These are phyloP conservation scores for Erodium texanum DNA, from an alignment of 441 rosid species.

Conservation along the genomic window DNA sequence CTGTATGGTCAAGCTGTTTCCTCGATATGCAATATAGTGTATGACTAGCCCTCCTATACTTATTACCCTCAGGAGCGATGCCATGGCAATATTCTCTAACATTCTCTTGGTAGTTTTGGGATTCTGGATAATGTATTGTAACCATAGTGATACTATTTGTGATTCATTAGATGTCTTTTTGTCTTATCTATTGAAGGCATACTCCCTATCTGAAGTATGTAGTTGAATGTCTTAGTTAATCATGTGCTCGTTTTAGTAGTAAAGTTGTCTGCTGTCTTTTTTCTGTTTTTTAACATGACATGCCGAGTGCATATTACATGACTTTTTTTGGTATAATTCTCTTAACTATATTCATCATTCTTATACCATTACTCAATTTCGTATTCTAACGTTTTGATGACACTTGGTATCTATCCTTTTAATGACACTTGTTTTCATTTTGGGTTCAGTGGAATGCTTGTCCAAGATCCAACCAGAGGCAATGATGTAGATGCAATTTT, in stretches of 20 bases:
- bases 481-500: conserved; percentile 87
- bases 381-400: background rate
- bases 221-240: background rate
- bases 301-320: background rate
- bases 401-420: background rate
- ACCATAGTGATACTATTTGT: background rate
- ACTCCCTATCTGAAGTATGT: background rate
- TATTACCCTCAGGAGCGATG: background rate
- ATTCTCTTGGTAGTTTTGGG: background rate
- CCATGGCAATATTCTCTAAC: background rate
- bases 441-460: conserved; percentile 78
- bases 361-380: background rate
- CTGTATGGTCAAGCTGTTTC: background rate
- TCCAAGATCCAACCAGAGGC: conserved; percentile 78
- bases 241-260: background rate
- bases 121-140: background rate
- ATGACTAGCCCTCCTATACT: background rate
- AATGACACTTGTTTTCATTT: background rate
- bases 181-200: background rate
- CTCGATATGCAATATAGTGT: background rate
- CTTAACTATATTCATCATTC: background rate
- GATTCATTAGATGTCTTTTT: background rate
- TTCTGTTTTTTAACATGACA: background rate
- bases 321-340: background rate
- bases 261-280: too few relatives aligned